A percentile compares a stretch with the other conserved stretches of the same genome.
Conservation (phyloP, 2,329 filamentous ascomycete species). For the Paecilomyces variotii region DNA sequence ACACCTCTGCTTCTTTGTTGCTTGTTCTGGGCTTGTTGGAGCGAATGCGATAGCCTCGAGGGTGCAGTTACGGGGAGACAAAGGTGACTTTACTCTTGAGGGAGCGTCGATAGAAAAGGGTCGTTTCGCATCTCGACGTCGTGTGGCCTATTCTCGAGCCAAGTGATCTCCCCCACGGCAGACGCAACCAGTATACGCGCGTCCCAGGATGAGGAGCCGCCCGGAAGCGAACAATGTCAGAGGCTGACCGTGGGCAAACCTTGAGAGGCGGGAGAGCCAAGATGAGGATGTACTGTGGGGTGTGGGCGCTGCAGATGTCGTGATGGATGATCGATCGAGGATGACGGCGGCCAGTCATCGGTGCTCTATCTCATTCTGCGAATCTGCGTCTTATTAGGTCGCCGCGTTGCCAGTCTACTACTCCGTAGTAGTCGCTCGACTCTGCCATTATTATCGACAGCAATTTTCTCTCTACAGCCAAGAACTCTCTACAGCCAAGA, state of each 20-base stretch:
- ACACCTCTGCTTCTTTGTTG: not conserved
- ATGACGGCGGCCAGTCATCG: not conserved
- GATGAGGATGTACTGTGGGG: not conserved
- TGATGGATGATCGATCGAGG: slow-evolving; percentile 1
- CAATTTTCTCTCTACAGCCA: not conserved
- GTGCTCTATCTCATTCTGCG: not conserved
- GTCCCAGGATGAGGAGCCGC: not conserved
- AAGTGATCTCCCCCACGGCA: not conserved
- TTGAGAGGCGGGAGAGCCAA: not conserved
- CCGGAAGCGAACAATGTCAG: not conserved
- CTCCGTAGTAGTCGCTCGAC: not conserved
- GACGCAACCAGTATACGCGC: not conserved
- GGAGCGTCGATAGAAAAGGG: not conserved
- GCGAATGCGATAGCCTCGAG: not conserved
- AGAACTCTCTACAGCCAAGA: not conserved
- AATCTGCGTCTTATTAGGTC: not conserved
- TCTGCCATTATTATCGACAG: not conserved
- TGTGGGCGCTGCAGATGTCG: not conserved
- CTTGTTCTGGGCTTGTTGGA: not conserved
- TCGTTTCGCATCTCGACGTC: not conserved
- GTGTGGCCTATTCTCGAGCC: not conserved
- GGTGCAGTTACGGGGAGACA: not conserved
- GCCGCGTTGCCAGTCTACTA: not conserved
- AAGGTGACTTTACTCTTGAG: not conserved
- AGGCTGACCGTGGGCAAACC: not conserved